Evolutionary conservation across 2,329 filamentous ascomycete genomes (phyloP).

Genomic region (Botrytis hyacinthi): DNA sequence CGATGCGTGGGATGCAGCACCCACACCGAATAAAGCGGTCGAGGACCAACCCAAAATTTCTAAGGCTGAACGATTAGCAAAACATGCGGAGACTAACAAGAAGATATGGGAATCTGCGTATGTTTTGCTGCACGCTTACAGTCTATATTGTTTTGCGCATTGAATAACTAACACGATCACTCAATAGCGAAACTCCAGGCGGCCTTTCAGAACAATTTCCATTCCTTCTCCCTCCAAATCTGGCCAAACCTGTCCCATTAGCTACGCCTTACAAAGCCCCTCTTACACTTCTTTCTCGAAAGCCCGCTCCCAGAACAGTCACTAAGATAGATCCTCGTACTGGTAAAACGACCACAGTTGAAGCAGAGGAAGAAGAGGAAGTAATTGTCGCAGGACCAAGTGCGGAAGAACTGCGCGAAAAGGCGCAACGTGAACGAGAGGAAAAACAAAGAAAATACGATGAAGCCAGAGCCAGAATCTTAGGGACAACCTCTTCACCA

Average conservation of each 20-base stretch:
- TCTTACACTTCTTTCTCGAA: conserved; percentile 81
- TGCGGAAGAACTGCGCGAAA: conserved; percentile 73
- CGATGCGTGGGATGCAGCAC: conserved; percentile 50
- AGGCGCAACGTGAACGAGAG: conserved; percentile 75
- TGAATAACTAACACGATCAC: neutral
- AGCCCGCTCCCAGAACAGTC: conserved; percentile 61
- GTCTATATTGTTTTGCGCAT: neutral
- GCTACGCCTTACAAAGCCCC: conserved; percentile 74
- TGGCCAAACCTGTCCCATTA: conserved; percentile 47
- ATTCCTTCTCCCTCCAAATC: conserved; percentile 51
- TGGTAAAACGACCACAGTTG: conserved; percentile 47
- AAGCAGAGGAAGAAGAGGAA: conserved; percentile 64
- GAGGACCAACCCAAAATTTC: conserved; percentile 47
- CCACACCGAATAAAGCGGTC: conserved; percentile 24
- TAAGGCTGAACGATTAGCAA: conserved; percentile 73
- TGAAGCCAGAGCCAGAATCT: conserved; percentile 82
- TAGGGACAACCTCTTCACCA: conserved; percentile 60
- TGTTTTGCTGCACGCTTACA: conserved; percentile 32
- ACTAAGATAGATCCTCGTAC: conserved; percentile 56
- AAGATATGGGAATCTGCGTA: conserved; percentile 90
- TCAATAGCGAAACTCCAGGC: conserved; percentile 60
- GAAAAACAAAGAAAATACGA: conserved; percentile 91
- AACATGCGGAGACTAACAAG: conserved; percentile 79
- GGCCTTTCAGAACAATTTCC: conserved; percentile 62
- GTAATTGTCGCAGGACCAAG: conserved; percentile 61